Evolutionary conservation across 129 eudicot species (phyloP), one percentile per base, ranked within the genome.

Genomic region (Rutidosis leptorrhynchoides): DNA sequence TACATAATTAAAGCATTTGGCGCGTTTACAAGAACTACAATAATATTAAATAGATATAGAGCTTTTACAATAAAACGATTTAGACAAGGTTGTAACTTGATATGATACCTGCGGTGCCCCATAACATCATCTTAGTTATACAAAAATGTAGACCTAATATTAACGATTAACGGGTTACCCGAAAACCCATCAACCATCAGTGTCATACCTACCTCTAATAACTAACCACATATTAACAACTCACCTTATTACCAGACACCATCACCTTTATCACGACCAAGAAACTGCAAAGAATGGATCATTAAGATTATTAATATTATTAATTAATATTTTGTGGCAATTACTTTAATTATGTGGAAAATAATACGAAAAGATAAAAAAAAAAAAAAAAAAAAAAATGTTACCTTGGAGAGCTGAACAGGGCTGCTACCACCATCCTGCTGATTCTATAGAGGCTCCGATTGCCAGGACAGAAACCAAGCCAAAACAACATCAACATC

Each of bases 381-480:
- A 12, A 40, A 24, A 49, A 17, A 27, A 24, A 16, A 12, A 67
- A 16, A 15, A 37, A 10, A 68, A 15, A 55, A 48, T 69, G 10
- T 58, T 68, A 84, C 97, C 99, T 94, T 94, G 5, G 99, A 94
- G 40, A 94, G 99, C 87, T 78, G 97, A 61, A 94, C 99, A 55
- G 99, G 99, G 46, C 99, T 79, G 54, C 85, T 83, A 65, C 83
- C 73, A 64, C 80, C 86, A 76, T 77, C 88, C 78, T 84, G 71
- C 76, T 78, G 83, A 81, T 89, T 86, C 99, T 94, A 78, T 71
- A 72, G 79, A 68, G 54, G 75, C 97, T 94, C 99, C 82, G 79
- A 85, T 78, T 83, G 83, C 81, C 90, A 91, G 84, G 68, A 83
- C 74, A 62, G 74, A 74, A 82, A 52, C 80, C 86, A 46, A 77